These are phyloP conservation scores for Chlorella sp. DNA, from an alignment of 139 green algal genomes.

Conservation along the genomic window DNA sequence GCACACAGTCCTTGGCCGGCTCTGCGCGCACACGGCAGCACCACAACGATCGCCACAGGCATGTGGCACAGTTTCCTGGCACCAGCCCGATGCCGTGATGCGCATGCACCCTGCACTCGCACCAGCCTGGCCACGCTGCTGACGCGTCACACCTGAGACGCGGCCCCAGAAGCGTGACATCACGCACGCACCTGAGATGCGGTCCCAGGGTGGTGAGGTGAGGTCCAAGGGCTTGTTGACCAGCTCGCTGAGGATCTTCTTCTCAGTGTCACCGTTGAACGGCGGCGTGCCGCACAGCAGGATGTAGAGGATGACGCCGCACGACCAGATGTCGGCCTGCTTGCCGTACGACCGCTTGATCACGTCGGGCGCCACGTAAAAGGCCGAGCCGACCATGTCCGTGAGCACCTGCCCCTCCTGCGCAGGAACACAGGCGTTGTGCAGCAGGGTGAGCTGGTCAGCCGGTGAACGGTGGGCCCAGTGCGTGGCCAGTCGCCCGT, in stretches of 20 bases:
- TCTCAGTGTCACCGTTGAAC: conserved; percentile 89
- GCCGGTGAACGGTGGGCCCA: no score
- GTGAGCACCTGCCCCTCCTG: conserved; percentile 51
- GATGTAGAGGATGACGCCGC: conserved; percentile 97
- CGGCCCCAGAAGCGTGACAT: no score
- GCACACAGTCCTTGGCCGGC: conserved; percentile 77
- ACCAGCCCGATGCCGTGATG: no score
- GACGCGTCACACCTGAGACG: no score
- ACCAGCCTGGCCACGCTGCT: no score
- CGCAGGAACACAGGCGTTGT: no score
- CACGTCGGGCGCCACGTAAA: conserved; percentile 92
- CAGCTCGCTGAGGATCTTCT: conserved; percentile 80
- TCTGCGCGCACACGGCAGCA: no score
- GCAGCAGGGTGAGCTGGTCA: no score
- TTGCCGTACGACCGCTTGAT: conserved; percentile 59
- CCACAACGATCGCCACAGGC: no score
- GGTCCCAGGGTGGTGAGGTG: conserved; percentile 61
- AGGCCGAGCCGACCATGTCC: conserved; percentile 84
- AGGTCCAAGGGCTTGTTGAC: conserved; percentile 66
- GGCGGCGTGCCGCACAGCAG: conserved; percentile 37
- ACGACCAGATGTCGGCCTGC: conserved; percentile 91
- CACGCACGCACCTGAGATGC: conserved; percentile 55
- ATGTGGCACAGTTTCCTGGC: no score
- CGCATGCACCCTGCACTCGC: no score
- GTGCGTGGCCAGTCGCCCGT: no score